Conservation (phyloP, 257 asterid species). For the Penstemon newberryi region DNA sequence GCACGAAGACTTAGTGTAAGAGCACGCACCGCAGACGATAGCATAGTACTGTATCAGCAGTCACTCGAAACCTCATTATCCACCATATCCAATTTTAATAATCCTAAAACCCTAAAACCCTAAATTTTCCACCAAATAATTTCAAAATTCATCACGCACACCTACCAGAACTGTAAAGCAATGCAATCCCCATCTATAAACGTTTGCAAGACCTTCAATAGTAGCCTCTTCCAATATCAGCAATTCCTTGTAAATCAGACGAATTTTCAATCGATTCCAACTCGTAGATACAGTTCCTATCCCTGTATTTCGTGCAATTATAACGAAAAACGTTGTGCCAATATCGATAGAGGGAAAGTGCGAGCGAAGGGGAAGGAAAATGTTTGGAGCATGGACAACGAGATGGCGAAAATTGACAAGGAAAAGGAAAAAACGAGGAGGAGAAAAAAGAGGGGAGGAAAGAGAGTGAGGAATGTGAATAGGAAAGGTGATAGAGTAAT, state of each 20-base stretch:
- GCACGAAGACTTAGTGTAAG: background rate
- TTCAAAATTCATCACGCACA: background rate
- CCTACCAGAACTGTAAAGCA: background rate
- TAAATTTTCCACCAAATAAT: no score
- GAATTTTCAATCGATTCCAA: slow-evolving; percentile 28
- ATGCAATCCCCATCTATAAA: slow-evolving; percentile 37
- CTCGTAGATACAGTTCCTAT: slow-evolving; percentile 34
- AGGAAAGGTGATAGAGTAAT: slow-evolving; percentile 57
- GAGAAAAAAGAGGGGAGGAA: slow-evolving; percentile 56
- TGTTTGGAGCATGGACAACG: slow-evolving; percentile 91
- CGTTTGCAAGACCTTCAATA: slow-evolving; percentile 48
- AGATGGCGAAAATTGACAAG: slow-evolving; percentile 48
- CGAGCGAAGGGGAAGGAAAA: slow-evolving; percentile 76
- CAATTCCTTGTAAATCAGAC: slow-evolving; percentile 29
- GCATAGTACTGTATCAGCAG: background rate
- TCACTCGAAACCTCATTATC: background rate
- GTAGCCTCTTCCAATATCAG: slow-evolving; percentile 33
- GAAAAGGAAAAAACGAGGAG: slow-evolving; percentile 42
- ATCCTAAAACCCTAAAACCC: background rate
- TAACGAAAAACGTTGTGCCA: slow-evolving; percentile 8
- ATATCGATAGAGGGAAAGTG: slow-evolving; percentile 38
- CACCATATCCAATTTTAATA: slow-evolving; percentile 7
- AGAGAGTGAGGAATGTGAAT: slow-evolving; percentile 48
- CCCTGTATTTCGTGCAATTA: slow-evolving; percentile 56
- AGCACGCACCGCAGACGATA: background rate